Base-by-base conservation (phyloP, 371 early-diverging fungal genomes). In the Capniomyces stellatus region DNA sequence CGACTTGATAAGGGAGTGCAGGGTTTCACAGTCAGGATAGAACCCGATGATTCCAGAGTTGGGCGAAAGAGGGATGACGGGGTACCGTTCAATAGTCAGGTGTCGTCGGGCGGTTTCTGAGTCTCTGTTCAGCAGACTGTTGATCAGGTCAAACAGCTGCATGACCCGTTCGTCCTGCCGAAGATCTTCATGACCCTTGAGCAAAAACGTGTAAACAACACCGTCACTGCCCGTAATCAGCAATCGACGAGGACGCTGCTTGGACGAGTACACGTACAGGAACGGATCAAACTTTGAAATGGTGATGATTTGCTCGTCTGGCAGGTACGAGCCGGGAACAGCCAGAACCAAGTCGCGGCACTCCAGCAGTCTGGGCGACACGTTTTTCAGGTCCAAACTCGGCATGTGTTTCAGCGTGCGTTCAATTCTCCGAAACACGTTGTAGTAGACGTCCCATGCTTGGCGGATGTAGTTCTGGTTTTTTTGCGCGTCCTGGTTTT, bases 121-220 rank as follows among this genome's bases (percentile, higher is more conserved):
- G 61, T 96, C 93, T 4, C 76, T 75, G 15, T 72, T 71, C 1
- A 98, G 76, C 28, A 96, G 61, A 6, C 89, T 92, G 64, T 96
- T 98, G 50, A 98, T 87, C 25, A 98, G 79, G 2, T 92, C 95
- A 73, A 98, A 98, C 47, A 96, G 67, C 68, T 98, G 98, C 96
- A 98, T 98, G 12, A 94, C 97, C 52, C 98, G 83, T 72, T 98
- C 98, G 67, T 98, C 98, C 69, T 95, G 96, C 50, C 98, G 83
- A 30, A 98, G 67, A 75, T 98, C 98, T 72, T 96, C 98, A 62
- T 92, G 94, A 8, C 92, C 97, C 75, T 98, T 98, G 54, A 96
- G 75, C 54, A 95, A 62, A 60, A 80, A 98, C 66, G 83, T 85
- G 63, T 94, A 93, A 21, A 85, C 87, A 27, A 75, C 75, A 23